Base-by-base conservation (phyloP, 768 basidiomycete genomes). In the Rhizopogon roseolus region DNA sequence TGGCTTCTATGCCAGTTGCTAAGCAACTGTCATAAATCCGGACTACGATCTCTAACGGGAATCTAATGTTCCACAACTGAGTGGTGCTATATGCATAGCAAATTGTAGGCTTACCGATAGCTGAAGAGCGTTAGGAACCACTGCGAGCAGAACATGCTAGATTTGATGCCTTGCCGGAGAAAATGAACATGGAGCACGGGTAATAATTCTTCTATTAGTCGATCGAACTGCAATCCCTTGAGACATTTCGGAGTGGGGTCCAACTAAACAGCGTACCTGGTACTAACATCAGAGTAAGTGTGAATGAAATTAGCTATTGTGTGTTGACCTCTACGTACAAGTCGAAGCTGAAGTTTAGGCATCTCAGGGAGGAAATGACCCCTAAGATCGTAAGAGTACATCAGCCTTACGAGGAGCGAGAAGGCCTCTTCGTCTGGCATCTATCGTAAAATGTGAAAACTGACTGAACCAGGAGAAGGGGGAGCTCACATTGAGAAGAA, bases 381-480 rank as follows among this genome's bases (percentile, higher is more conserved):
- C 41, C 96, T 85, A 2, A 98, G 77, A 68, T 96, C 95, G 66
- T 99, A 98, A 1, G 95, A 90, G 55, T 97, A 79, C 97, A 98
- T 98, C 14, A 99, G 71, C 50, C 97, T 79, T 28, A 98, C 94
- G 9, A 98, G 80, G 10, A 98, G 81, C 58, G 90, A 96, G 69
- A 99, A 99, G 0, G 96, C 96, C 71, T 98, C 96, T 73, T 99
- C 97, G 57, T 98, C 97, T 22, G 97, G 97, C 97, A 99, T 99
- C 96, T 98, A 27, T 53, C 37, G 50, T 46, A 19, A 46, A 19
- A 39, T 49, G 25, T 43, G 14, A 50, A 43, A 32, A 32, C 8
- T 14, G 34, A 22, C 50, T 41, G 41, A 50, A 34, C 34, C 25
- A 41, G 39, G 41, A 27, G 40, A 39, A 13, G 10, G 14, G 17